Base-by-base conservation (phyloP, 176 grass and related monocot species). In the Chrysopogon serrulatus region DNA sequence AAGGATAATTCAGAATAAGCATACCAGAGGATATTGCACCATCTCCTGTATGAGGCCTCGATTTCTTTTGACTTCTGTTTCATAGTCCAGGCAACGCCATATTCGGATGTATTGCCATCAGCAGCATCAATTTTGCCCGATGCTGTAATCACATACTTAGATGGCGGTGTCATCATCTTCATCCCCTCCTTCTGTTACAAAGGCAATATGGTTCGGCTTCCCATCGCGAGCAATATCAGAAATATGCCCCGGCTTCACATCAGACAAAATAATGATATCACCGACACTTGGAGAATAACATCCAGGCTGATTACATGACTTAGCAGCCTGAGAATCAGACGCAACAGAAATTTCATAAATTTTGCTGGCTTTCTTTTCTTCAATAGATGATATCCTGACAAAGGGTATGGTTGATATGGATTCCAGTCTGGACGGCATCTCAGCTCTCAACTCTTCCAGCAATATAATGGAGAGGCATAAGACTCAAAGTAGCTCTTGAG, bases 261-360 rank as follows among this genome's bases (percentile, higher is more conserved):
- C 65, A n/a, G 78, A 84, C n/a, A 95, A 35, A 40, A 88, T 62
- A 79, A 95, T 78, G 10, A 95, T 84, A 86, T 95, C 93, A 35
- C 82, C 88, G 23, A 74, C 41, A 31, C 71, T 88, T 33, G 88
- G 88, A 81, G 10, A 33, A 66, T 95, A 89, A 37, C 69, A 73
- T 59, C 34, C 44, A 24, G 23, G 44, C 70, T 28, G 68, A 32
- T 79, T 88, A 65, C 66, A 53, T 72, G 80, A 65, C 24, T 83
- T 72, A 2, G 33, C 62, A 73, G 35, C 65, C 74, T 73, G 74
- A 51, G 74, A 44, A 61, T 35, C 36, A 23, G 33, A 35, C 0
- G 40, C 33, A 39, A 87, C 63, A 65, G 33, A 60, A 65, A 84
- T 64, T 6, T 71, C 75, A 43, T 82, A 76, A 15, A 16, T 18